These are phyloP conservation scores for Zymoseptoria ardabiliae DNA, from an alignment of 2,329 filamentous ascomycete species.

Conservation along the genomic window DNA sequence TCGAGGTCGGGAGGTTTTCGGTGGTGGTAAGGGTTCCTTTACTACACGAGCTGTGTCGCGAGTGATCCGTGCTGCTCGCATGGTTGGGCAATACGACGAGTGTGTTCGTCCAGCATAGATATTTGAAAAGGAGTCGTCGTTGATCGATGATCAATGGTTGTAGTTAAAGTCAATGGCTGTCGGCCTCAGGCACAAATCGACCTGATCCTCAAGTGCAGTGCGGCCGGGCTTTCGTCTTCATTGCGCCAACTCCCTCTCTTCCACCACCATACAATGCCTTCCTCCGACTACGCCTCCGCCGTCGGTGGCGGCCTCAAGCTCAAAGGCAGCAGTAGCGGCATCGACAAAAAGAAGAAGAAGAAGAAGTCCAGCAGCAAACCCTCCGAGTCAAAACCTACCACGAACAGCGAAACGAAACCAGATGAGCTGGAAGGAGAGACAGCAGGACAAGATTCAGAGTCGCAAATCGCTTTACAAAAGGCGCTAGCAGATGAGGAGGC, in stretches of 20 bases:
- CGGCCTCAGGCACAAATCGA: background rate
- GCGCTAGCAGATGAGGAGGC: slow-evolving; percentile 31
- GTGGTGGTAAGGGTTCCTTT: slow-evolving; percentile 11
- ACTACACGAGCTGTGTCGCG: slow-evolving; percentile 20
- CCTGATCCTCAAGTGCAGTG: too few species aligned
- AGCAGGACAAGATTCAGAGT: slow-evolving; percentile 24
- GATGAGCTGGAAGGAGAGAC: slow-evolving; percentile 24
- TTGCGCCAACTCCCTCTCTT: background rate
- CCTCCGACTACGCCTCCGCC: slow-evolving; percentile 64
- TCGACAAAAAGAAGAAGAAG: slow-evolving; percentile 59
- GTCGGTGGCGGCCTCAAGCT: slow-evolving; percentile 73
- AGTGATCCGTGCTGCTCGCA: slow-evolving; percentile 20
- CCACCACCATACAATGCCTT: slow-evolving; percentile 48
- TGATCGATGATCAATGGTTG: background rate
- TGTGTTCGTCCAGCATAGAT: background rate
- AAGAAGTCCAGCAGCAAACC: slow-evolving; percentile 26
- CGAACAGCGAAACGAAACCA: slow-evolving; percentile 21
- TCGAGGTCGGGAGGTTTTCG: slow-evolving; percentile 5
- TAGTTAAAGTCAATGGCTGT: background rate
- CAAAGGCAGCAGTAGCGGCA: slow-evolving; percentile 64
- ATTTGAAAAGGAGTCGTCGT: background rate
- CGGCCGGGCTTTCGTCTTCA: background rate
- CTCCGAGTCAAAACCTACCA: slow-evolving; percentile 8
- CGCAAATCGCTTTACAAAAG: slow-evolving; percentile 20
- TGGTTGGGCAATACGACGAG: slow-evolving; percentile 1